A percentile compares a stretch with the other conserved stretches of the same genome.
These are phyloP conservation scores for Exophiala dermatitidis DNA, from an alignment of 2,329 filamentous ascomycete species.

Conservation along the genomic window DNA sequence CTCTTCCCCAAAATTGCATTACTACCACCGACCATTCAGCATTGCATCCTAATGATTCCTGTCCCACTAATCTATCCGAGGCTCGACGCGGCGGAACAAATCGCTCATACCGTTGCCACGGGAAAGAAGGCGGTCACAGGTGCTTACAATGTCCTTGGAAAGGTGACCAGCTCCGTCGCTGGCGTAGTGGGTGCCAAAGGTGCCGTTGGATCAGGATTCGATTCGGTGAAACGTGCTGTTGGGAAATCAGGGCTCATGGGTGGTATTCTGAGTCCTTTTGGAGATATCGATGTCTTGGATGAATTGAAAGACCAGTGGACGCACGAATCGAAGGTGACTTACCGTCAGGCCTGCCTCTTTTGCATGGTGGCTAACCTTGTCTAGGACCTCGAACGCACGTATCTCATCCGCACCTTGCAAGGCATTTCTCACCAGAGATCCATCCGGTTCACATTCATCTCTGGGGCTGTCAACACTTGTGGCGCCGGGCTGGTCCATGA, in stretches of 20 bases:
- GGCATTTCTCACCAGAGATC: slow-evolving; percentile 93
- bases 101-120: slow-evolving; percentile 84
- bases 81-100: slow-evolving; percentile 80
- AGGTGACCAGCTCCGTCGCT: slow-evolving; percentile 88
- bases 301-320: slow-evolving; percentile 97
- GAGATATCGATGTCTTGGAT: slow-evolving; percentile 88
- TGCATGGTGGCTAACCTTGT: slow-evolving; percentile 3
- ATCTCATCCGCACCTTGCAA: slow-evolving; percentile 90
- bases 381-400: slow-evolving; percentile 86
- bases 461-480: slow-evolving; percentile 79
- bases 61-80: slow-evolving; percentile 87
- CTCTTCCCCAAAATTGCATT: slow-evolving; percentile 92
- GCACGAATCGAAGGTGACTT: slow-evolving; percentile 74
- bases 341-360: neutral
- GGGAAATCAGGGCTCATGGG: slow-evolving; percentile 95
- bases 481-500: slow-evolving; percentile 93
- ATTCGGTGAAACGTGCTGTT: slow-evolving; percentile 90
- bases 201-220: slow-evolving; percentile 86
- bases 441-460: slow-evolving; percentile 93
- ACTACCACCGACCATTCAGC: slow-evolving; percentile 85
- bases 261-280: slow-evolving; percentile 89
- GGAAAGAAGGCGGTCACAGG: slow-evolving; percentile 96
- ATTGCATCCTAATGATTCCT: slow-evolving; percentile 92
- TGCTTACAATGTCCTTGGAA: slow-evolving; percentile 91
- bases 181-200: slow-evolving; percentile 93